Evolutionary conservation across 345 rosid species (phyloP).

Genomic region (Eucalyptus rudis): DNA sequence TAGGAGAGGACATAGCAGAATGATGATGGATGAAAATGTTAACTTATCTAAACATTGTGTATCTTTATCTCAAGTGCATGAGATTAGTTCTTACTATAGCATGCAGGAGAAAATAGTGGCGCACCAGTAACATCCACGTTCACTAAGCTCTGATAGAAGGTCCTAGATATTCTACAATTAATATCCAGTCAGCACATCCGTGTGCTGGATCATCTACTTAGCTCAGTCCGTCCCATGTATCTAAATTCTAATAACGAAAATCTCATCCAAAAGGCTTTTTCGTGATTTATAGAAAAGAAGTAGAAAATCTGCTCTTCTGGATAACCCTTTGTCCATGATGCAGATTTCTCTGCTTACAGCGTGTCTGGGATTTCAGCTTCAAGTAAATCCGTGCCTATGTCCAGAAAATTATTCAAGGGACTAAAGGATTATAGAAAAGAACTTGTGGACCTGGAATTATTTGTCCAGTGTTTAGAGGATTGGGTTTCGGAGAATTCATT

Average conservation of each 20-base stretch:
- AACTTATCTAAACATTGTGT: not conserved
- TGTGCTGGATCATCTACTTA: not conserved
- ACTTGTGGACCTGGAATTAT: conserved; percentile 19
- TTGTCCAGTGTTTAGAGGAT: conserved; percentile 19
- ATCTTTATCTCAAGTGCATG: not conserved
- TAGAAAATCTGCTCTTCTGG: not conserved
- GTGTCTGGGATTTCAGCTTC: conserved; percentile 30
- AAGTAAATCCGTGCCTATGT: conserved; percentile 21
- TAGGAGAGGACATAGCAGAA: not conserved
- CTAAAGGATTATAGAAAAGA: conserved; percentile 31
- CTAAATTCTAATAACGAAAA: not conserved
- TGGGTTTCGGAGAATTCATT: conserved; percentile 30
- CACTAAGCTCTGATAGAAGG: not conserved
- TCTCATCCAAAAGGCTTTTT: not conserved
- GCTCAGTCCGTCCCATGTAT: not conserved
- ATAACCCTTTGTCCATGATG: not conserved
- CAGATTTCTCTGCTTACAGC: conserved; percentile 34
- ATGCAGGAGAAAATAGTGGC: not conserved
- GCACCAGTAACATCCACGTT: not conserved
- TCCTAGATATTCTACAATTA: not conserved
- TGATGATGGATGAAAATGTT: not conserved
- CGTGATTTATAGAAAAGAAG: not conserved
- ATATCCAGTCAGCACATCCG: not conserved
- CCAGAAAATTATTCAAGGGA: conserved; percentile 33
- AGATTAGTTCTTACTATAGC: not conserved